Base-by-base conservation (phyloP, 78 protist genomes). In the Speleostelium caveatum region DNA sequence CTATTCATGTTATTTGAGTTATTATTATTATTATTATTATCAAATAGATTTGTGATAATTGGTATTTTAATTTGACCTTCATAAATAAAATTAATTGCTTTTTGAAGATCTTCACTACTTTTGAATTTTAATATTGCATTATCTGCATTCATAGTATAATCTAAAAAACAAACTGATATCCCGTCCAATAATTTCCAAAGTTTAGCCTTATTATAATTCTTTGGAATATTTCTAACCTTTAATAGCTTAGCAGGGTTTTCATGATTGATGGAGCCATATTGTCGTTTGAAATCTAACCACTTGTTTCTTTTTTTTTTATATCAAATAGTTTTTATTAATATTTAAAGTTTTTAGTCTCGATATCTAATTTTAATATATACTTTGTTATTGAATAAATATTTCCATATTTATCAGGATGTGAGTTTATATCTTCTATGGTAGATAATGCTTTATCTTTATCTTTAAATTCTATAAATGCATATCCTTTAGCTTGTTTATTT, bases 381-480 rank as follows among this genome's bases (percentile, higher is more conserved):
- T 78, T 78, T 65, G 87, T 65, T n/a, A 78, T 19, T 63, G 55
- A 28, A 28, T 51, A 65, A 22, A 62, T 24, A 30, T 78, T 51
- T 16, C 28, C 19, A 36, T 30, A 24, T 36, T 76, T 53, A n/a
- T 59, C 58, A 26, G 61, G 38, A 28, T 36, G 22, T 14, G 0
- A 2, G 24, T 53, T 55, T 21, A 80, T 67, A 22, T 35, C n/a
- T 6, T 35, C 30, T 28, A 80, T 56, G 0, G 71, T 53, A 55
- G 65, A 26, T 3, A 32, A 8, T 10, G 89, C 49, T 17, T 22
- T 5, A 2, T 80, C 73, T 38, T 58, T 80, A 0, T 19, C 8
- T 56, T 5, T 53, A 68, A 80, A 80, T 36, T 80, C 89, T 16
- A 80, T 41, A 39, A 80, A 80, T 53, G 89, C 76, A 80, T 55